These are phyloP conservation scores for Thalia dealbata DNA, from an alignment of 176 grass and related monocot genomes.

Conservation along the genomic window DNA sequence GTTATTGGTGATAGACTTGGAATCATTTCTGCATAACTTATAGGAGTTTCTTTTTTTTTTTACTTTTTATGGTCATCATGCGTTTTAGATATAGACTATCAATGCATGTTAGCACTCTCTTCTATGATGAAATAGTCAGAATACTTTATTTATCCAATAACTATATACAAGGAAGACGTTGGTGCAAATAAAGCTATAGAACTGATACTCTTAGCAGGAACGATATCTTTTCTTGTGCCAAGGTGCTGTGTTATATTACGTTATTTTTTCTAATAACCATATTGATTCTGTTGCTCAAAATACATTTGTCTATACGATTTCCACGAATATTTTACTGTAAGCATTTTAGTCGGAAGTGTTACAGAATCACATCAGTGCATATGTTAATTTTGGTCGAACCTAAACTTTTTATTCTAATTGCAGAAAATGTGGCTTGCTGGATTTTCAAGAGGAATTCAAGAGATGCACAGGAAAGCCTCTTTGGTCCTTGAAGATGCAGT, in stretches of 20 bases:
- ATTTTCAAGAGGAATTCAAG: conserved; percentile 98
- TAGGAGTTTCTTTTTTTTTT: background rate
- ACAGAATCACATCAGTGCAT: background rate
- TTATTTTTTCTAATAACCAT: background rate
- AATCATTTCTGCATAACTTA: background rate
- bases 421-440: conserved; percentile 99
- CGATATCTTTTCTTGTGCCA: too few species aligned
- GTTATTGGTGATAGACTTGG: background rate
- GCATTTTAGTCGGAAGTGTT: background rate
- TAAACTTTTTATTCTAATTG: conserved; percentile 7
- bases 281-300: background rate
- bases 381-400: background rate
- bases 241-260: background rate
- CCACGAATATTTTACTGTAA: background rate
- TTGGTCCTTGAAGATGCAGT: conserved; percentile 98
- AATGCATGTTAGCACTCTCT: background rate
- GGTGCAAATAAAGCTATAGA: too few species aligned
- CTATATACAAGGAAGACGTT: too few species aligned
- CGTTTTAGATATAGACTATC: background rate
- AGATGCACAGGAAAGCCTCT: conserved; percentile 97
- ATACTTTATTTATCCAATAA: too few species aligned
- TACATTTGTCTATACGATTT: background rate
- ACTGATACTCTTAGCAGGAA: too few species aligned
- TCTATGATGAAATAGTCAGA: background rate
- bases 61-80: background rate